Evolutionary conservation across 495 filamentous ascomycete genomes (phyloP).

Genomic region (Endocarpon pusillum): DNA sequence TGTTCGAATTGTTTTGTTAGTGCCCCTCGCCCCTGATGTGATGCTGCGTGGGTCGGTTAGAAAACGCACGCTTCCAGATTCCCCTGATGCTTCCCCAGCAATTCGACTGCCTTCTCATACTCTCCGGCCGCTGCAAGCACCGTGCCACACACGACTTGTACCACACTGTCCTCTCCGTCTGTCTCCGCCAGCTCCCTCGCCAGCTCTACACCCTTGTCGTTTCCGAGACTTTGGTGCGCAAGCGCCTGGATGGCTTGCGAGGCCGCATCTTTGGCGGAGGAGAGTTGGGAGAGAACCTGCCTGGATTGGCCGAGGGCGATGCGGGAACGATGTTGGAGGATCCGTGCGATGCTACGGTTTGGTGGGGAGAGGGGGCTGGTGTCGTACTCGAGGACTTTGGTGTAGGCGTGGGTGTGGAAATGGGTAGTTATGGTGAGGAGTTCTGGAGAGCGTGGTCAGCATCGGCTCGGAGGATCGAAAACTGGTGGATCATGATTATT

Average conservation of each 20-base stretch:
- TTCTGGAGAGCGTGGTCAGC: constrained; percentile 34
- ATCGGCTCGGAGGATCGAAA: background rate
- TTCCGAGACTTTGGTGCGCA: constrained; percentile 46
- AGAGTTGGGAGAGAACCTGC: constrained; percentile 49
- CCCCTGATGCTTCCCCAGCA: constrained; percentile 70
- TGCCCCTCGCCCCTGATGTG: too few species aligned
- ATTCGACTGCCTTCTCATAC: constrained; percentile 63
- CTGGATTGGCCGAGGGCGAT: constrained; percentile 64
- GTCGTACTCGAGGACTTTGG: constrained; percentile 65
- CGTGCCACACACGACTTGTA: constrained; percentile 65
- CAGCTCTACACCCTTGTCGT: constrained; percentile 39
- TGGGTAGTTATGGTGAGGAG: constrained; percentile 88
- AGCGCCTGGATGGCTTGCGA: constrained; percentile 62
- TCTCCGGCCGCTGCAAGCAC: constrained; percentile 61
- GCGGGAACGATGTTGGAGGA: constrained; percentile 64
- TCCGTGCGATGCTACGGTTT: constrained; percentile 60
- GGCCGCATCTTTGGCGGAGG: constrained; percentile 51
- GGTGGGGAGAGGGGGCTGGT: constrained; percentile 54
- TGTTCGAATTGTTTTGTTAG: background rate
- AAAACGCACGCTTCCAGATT: constrained; percentile 58
- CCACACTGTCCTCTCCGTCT: constrained; percentile 54
- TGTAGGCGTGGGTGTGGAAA: constrained; percentile 87
- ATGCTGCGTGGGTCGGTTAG: background rate
- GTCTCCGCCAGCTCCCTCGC: constrained; percentile 48
- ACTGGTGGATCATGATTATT: background rate